These are phyloP conservation scores for Aspergillus vadensis DNA, from an alignment of 2,329 filamentous ascomycete genomes.

Conservation along the genomic window DNA sequence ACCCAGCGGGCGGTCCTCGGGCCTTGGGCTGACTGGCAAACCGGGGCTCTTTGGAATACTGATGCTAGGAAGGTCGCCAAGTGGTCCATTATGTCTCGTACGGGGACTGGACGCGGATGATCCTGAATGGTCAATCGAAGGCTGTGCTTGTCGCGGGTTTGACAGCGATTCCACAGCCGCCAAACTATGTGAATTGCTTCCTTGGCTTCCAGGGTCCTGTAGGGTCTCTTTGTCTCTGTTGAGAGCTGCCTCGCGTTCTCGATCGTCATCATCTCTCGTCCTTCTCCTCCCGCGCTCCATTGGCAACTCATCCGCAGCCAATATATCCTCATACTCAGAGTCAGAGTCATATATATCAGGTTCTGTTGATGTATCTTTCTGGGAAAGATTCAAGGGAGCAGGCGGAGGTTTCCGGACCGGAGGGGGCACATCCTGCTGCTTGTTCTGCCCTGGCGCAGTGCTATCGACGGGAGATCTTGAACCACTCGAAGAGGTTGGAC, in stretches of 20 bases:
- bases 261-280: conserved; percentile 85
- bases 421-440: conserved; percentile 47
- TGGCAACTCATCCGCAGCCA: conserved; percentile 67
- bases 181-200: conserved; percentile 3
- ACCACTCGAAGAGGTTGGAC: conserved; percentile 25
- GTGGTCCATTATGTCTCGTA: conserved; percentile 22
- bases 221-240: conserved; percentile 66
- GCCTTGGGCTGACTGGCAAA: conserved; percentile 64
- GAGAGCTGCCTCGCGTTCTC: conserved; percentile 69
- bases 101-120: conserved; percentile 34
- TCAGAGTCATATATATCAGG: conserved; percentile 65
- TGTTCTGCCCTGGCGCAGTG: conserved; percentile 19
- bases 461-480: conserved; percentile 23
- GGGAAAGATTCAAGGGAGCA: conserved; percentile 74
- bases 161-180: neutral
- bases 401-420: conserved; percentile 80
- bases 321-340: conserved; percentile 79
- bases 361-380: conserved; percentile 45
- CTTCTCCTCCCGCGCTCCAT: conserved; percentile 72
- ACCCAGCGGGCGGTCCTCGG: conserved; percentile 60
- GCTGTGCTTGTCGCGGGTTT: conserved; percentile 56
- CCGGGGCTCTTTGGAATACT: conserved; percentile 62
- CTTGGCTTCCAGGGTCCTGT: conserved; percentile 47
- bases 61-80: conserved; percentile 43
- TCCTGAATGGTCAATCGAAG: conserved; percentile 31